Percentiles rank a stretch among this genome's conserved stretches.
Conservation (phyloP, 768 basidiomycete genomes). For the Zangia roseola region DNA sequence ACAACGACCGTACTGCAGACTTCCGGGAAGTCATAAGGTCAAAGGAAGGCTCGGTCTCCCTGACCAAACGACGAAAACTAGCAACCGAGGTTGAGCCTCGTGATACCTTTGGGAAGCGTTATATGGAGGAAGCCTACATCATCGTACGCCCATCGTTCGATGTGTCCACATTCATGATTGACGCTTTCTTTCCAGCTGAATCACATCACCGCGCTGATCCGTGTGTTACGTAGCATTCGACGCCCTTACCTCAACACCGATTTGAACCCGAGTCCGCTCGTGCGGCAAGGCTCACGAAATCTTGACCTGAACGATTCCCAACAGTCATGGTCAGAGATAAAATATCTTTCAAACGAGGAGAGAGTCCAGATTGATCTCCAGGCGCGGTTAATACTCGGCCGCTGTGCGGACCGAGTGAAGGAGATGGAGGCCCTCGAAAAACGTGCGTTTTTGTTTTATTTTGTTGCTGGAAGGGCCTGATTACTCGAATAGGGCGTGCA, state of each 20-base stretch:
- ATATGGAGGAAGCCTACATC: conserved; percentile 71
- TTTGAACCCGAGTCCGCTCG: conserved; percentile 49
- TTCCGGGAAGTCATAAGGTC: conserved; percentile 54
- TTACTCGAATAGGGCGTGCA: conserved; percentile 50
- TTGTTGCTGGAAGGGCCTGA: conserved; percentile 14
- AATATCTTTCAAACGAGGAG: conserved; percentile 82
- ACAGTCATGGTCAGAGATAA: conserved; percentile 61
- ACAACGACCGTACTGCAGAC: conserved; percentile 58
- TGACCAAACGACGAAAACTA: conserved; percentile 52
- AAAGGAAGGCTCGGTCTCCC: conserved; percentile 41
- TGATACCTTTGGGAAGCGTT: conserved; percentile 58
- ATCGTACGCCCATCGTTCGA: conserved; percentile 44
- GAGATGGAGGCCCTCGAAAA: conserved; percentile 88
- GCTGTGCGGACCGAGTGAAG: conserved; percentile 84
- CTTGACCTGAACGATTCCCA: conserved; percentile 55
- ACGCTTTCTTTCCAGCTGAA: conserved; percentile 48
- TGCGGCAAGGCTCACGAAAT: conserved; percentile 48
- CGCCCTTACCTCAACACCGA: conserved; percentile 87
- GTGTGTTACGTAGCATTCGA: conserved; percentile 74
- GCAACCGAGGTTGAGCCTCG: conserved; percentile 37
- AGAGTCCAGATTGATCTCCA: conserved; percentile 95
- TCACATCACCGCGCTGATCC: conserved; percentile 67
- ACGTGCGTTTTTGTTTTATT: conserved; percentile 50
- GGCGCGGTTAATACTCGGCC: conserved; percentile 78
- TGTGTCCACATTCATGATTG: neutral